Base-by-base conservation (phyloP, 2,329 filamentous ascomycete genomes). In the Geoglossum cookeanum region DNA sequence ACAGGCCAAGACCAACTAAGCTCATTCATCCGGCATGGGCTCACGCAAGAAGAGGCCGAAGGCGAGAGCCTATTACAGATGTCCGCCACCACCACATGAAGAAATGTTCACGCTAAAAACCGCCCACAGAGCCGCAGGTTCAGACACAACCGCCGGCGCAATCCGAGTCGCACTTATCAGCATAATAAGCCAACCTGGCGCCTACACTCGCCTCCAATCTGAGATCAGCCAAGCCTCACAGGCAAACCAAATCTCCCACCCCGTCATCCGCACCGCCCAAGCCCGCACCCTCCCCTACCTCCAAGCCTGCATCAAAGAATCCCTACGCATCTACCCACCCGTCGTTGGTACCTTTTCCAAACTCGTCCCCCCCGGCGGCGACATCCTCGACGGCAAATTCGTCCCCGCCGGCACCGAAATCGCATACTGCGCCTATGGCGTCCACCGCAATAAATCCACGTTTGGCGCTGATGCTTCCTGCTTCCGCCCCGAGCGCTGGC, bases 401-500 rank as follows among this genome's bases (percentile, higher is more conserved):
- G 73, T 90, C 32, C 77, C 77, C 3, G 84, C 80, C 1, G 85
- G 84, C 5, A 87, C 84, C 0, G 82, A 85, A 59, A 83, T 88
- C 0, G 85, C 85, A 5, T 85, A 80, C 65, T 87, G 80, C 56
- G 79, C 85, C 0, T 89, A 84, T 84, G 79, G 88, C 15, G 72
- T 90, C 37, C 85, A 90, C 63, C 76, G 82, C 2, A 75, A 80
- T 1, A 73, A 75, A 4, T 79, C 82, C 57, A 72, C 89, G 33
- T 91, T 86, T 63, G 85, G 85, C 1, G 66, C 72, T 0, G 81
- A 89, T 60, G 78, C 79, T 0, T 80, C 87, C 49, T 68, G 65
- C 0, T 91, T 78, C 66, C 70, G 80, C 11, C 85, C 85, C 0
- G 85, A 89, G 68, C 69, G 85, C 48, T 87, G 85, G 76, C 64